Base-by-base conservation (phyloP, 257 asterid genomes). In the Solanum chiquidenum region DNA sequence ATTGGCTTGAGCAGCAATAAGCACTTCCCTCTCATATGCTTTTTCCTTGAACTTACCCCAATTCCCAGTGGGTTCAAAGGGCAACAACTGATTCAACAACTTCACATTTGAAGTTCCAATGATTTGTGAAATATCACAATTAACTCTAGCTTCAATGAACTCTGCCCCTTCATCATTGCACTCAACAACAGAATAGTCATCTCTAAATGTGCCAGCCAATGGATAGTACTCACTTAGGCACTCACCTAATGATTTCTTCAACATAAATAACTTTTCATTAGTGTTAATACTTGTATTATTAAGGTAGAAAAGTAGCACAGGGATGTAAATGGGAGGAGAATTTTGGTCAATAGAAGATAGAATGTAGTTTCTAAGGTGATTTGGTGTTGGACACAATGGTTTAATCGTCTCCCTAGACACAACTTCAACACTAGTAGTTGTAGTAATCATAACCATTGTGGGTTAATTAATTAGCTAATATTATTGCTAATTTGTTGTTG, bases 121-220 rank as follows among this genome's bases (percentile, higher is more conserved):
- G 20, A 38, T 80, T 21, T 86, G 76, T 18, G 73, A 37, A 60
- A 91, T 87, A 2, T 13, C 82, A 68, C 60, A 38, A 25, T 83
- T 89, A 42, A 87, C 90, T 83, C 79, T 83, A 14, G 94, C 88
- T 4, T 83, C 88, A 4, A 90, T 21, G 77, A 83, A 88, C 37
- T 82, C 90, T 49, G 23, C 92, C 7, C 94, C 93, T 1, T 87
- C 83, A 31, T 89, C 93, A 7, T 71, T 74, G 58, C 93, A 91
- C 10, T 77, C 88, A 35, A 75, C 52, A 6, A 91, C 44, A 42
- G 12, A 29, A 20, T 42, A 21, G 12, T 42, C 52, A 2, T 89
- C 89, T 10, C 10, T 44, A 33, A 89, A 31, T 69, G 89, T 91
- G 20, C 94, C 92, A 2, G 92, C 92, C 44, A 92, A 82, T 3